These are phyloP conservation scores for Citrus maxima DNA, from an alignment of 345 rosid genomes.

Conservation along the genomic window DNA sequence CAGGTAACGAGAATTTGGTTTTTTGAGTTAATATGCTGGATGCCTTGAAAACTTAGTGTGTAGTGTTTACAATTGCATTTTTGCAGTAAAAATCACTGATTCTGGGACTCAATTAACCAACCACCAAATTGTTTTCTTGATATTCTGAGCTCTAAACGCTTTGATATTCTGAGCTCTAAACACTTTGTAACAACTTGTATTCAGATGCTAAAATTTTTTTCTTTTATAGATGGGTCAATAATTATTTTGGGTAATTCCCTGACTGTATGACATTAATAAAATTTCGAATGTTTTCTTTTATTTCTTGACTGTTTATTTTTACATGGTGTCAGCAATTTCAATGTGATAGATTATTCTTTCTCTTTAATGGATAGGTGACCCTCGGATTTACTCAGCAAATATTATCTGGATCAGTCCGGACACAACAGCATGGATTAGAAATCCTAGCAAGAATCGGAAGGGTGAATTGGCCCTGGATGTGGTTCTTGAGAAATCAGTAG, in stretches of 20 bases:
- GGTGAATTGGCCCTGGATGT: constrained; percentile 82
- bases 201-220: neutral
- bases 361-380: constrained; percentile 65
- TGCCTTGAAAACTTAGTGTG: neutral
- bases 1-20: neutral
- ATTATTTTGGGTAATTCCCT: neutral
- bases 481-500: constrained; percentile 65
- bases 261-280: neutral
- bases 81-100: neutral
- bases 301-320: neutral
- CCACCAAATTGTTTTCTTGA: neutral
- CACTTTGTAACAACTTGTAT: neutral
- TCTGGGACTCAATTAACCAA: neutral
- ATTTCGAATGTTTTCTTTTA: neutral
- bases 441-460: constrained; percentile 39
- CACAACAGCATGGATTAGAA: constrained; percentile 65
- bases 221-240: neutral
- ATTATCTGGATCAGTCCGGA: constrained; percentile 77
- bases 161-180: neutral
- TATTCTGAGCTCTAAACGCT: neutral
- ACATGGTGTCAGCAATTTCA: neutral
- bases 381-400: constrained; percentile 65
- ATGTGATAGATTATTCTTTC: constrained; percentile 5
- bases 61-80: neutral
- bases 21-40: neutral